Evolutionary conservation across 2,329 filamentous ascomycete genomes (phyloP).

Genomic region (Colletotrichum spaethianum): DNA sequence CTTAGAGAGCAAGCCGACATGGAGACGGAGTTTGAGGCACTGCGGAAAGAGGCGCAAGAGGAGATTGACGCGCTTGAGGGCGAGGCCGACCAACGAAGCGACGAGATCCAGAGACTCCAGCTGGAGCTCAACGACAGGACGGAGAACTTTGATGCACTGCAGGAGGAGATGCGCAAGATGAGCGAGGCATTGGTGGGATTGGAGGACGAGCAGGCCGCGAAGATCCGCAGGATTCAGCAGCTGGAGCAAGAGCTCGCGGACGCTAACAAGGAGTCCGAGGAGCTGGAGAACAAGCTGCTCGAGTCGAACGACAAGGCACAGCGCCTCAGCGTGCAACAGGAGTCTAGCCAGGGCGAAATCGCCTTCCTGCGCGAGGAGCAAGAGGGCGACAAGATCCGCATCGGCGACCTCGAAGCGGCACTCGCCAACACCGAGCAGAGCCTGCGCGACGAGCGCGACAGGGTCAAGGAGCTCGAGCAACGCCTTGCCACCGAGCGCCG

Average conservation of each 20-base stretch:
- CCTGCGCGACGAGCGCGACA: constrained; percentile 88
- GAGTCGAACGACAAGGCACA: constrained; percentile 92
- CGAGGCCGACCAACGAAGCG: constrained; percentile 80
- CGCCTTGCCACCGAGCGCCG: constrained; percentile 85
- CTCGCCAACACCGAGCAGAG: constrained; percentile 84
- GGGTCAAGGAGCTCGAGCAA: constrained; percentile 78
- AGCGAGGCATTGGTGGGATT: constrained; percentile 88
- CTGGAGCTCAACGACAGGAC: constrained; percentile 81
- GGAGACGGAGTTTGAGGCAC: constrained; percentile 72
- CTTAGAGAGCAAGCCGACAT: constrained; percentile 74
- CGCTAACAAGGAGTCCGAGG: constrained; percentile 88
- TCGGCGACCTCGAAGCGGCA: constrained; percentile 90
- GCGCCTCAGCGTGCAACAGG: constrained; percentile 89
- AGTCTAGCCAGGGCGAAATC: constrained; percentile 93
- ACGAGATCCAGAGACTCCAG: constrained; percentile 79
- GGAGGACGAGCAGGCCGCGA: constrained; percentile 89
- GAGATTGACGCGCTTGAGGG: constrained; percentile 78
- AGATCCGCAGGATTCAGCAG: constrained; percentile 82
- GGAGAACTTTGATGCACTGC: constrained; percentile 92
- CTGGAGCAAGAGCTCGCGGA: constrained; percentile 88
- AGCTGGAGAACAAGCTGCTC: constrained; percentile 84
- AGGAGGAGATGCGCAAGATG: constrained; percentile 93
- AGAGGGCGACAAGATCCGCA: constrained; percentile 97
- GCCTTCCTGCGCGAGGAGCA: constrained; percentile 97
- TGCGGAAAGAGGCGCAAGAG: constrained; percentile 75